Percentiles rank a stretch among this genome's conserved stretches.
These are phyloP conservation scores for Samsoniella hepiali DNA, from an alignment of 2,329 filamentous ascomycete genomes.

Conservation along the genomic window DNA sequence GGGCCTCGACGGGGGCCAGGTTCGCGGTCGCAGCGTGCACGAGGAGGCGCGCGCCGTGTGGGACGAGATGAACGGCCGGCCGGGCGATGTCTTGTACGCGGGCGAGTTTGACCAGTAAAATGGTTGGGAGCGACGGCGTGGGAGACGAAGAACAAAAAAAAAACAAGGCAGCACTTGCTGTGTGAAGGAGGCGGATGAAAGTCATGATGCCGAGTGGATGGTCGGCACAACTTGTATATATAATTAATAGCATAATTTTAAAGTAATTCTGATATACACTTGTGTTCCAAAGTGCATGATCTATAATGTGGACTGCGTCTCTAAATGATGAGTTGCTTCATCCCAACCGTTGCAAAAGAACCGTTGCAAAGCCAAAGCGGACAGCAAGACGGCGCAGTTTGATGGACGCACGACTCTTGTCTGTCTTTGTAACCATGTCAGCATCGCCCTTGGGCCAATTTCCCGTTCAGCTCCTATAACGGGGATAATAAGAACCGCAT, in stretches of 20 bases:
- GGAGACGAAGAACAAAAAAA: slow-evolving; percentile 29
- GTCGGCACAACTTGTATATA: neutral
- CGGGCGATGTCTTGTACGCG: slow-evolving; percentile 43
- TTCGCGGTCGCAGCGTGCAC: slow-evolving; percentile 28
- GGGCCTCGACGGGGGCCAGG: slow-evolving; percentile 19
- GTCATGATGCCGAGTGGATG: neutral
- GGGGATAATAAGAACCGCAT: no score
- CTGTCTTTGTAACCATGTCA: no score
- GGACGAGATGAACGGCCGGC: slow-evolving; percentile 43
- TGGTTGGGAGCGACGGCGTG: neutral
- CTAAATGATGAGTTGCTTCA: no score
- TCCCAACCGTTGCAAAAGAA: no score
- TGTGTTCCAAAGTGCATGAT: neutral
- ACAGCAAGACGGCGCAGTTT: no score
- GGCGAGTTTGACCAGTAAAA: slow-evolving; percentile 37
- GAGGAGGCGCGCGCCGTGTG: slow-evolving; percentile 42
- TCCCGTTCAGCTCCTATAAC: no score
- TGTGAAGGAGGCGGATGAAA: neutral
- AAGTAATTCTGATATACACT: neutral
- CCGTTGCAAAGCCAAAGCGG: no score
- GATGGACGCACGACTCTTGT: no score
- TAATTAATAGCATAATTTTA: neutral
- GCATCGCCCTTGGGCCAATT: no score
- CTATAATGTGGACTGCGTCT: no score
- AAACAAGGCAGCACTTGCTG: neutral